Percentiles rank a stretch among this genome's conserved stretches.
phyloP scores from a whole-genome alignment of 345 rosid genomes.

The Salix viminalis region DNA sequence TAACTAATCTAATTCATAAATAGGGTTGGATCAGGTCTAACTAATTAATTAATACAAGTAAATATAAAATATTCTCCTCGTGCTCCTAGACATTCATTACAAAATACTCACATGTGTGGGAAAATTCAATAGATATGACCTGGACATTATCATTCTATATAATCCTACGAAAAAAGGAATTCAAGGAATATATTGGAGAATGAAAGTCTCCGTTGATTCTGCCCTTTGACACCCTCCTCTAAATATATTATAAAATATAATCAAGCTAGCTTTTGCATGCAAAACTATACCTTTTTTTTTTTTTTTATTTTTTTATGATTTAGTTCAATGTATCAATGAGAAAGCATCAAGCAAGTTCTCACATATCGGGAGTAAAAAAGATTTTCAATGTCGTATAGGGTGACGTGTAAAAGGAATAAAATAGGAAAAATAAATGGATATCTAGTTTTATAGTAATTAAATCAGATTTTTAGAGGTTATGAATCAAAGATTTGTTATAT shows the following conservation, averaged over 20 bases:
- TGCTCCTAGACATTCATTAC: neutral
- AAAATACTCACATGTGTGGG: neutral
- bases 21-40: neutral
- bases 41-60: neutral
- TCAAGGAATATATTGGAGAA: conserved; percentile 57
- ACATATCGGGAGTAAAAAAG: too few relatives aligned
- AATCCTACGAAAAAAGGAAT: neutral
- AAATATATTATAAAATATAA: neutral
- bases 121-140: neutral
- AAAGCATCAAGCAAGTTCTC: too few relatives aligned
- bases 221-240: conserved; percentile 37
- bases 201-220: conserved; percentile 72
- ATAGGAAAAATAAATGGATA: too few relatives aligned
- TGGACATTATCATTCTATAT: neutral
- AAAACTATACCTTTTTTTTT: too few relatives aligned
- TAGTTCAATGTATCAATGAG: too few relatives aligned
- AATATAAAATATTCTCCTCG: neutral
- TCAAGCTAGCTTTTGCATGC: neutral
- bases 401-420: too few relatives aligned
- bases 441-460: too few relatives aligned
- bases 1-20: too few relatives aligned
- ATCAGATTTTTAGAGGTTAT: too few relatives aligned
- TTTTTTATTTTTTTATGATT: too few relatives aligned
- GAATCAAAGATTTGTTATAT: too few relatives aligned
- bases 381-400: too few relatives aligned